Conservation (phyloP, 805 yeast species). For the Pichia kluyveri region DNA sequence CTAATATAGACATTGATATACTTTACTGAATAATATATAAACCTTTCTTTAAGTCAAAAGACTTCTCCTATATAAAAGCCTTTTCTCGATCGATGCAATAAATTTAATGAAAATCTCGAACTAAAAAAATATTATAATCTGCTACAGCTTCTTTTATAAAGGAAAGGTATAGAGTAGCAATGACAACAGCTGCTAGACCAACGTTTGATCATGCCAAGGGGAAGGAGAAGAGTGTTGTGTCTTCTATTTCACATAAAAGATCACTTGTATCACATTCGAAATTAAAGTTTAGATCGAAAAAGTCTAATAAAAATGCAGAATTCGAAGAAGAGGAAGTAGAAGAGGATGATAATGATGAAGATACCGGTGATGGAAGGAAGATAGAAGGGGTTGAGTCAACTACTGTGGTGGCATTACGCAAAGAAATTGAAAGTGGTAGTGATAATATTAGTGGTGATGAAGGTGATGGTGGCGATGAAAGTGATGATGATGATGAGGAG, state of each 20-base stretch:
- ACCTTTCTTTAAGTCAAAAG: too few relatives aligned
- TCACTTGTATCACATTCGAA: conserved; percentile 29
- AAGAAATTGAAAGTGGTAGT: conserved; percentile 18
- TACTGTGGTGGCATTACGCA: background rate
- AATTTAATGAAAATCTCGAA: too few relatives aligned
- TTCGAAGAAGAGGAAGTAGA: conserved; percentile 39
- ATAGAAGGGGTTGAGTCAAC: background rate
- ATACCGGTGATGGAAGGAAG: conserved; percentile 22
- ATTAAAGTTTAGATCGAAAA: conserved; percentile 36
- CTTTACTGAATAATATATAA: too few relatives aligned
- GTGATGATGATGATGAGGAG: conserved; percentile 37
- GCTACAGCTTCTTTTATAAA: too few relatives aligned
- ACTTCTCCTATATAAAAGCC: too few relatives aligned
- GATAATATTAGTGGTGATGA: conserved; percentile 10
- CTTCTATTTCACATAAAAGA: conserved; percentile 25
- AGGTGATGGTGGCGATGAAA: conserved; percentile 15
- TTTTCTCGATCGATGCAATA: too few relatives aligned
- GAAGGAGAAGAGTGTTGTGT: conserved; percentile 32
- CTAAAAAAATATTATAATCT: too few relatives aligned
- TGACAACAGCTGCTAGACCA: conserved; percentile 68
- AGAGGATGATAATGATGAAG: conserved; percentile 40
- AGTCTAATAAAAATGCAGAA: conserved; percentile 13
- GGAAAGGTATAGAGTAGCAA: too few relatives aligned
- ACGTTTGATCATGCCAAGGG: conserved; percentile 60
- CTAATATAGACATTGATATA: too few relatives aligned